Conservation (phyloP, 495 filamentous ascomycete species). For the Penicillium cosmopolitanum region DNA sequence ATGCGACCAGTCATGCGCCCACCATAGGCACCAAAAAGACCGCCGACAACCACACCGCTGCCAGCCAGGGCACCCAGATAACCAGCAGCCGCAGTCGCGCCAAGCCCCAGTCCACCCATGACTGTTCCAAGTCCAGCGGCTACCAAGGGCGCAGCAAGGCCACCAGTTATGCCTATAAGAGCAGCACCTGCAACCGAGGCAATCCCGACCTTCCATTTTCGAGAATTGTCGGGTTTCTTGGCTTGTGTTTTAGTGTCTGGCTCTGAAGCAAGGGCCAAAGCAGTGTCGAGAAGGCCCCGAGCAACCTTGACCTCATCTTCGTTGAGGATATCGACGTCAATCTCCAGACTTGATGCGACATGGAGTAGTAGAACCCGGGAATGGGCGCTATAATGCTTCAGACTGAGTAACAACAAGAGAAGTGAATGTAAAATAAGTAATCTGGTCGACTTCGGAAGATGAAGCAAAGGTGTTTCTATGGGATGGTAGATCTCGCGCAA, state of each 20-base stretch:
- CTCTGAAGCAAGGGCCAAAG: constrained; percentile 69
- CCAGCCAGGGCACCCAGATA: constrained; percentile 79
- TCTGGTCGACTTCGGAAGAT: constrained; percentile 44
- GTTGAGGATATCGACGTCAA: constrained; percentile 66
- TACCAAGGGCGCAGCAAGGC: constrained; percentile 79
- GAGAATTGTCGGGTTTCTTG: constrained; percentile 64
- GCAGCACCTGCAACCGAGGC: constrained; percentile 79
- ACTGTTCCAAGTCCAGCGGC: constrained; percentile 82
- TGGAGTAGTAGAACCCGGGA: constrained; percentile 76
- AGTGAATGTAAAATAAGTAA: constrained; percentile 62
- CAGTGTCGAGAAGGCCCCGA: constrained; percentile 70
- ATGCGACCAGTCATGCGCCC: constrained; percentile 81
- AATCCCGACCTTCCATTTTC: constrained; percentile 82
- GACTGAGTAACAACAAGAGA: constrained; percentile 72
- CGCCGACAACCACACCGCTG: constrained; percentile 76
- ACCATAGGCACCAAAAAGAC: constrained; percentile 88
- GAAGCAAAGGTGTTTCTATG: constrained; percentile 45
- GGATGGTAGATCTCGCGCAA: constrained; percentile 50
- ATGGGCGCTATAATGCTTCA: constrained; percentile 79
- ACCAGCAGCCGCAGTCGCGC: constrained; percentile 74
- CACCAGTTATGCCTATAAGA: constrained; percentile 79
- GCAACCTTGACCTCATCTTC: constrained; percentile 77
- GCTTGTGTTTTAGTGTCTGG: constrained; percentile 67
- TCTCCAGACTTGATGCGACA: constrained; percentile 66
- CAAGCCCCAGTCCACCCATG: constrained; percentile 80